Percentiles rank a stretch among this genome's conserved stretches.
phyloP scores from a whole-genome alignment of 768 basidiomycete genomes.

The Tylopilus sp. region DNA sequence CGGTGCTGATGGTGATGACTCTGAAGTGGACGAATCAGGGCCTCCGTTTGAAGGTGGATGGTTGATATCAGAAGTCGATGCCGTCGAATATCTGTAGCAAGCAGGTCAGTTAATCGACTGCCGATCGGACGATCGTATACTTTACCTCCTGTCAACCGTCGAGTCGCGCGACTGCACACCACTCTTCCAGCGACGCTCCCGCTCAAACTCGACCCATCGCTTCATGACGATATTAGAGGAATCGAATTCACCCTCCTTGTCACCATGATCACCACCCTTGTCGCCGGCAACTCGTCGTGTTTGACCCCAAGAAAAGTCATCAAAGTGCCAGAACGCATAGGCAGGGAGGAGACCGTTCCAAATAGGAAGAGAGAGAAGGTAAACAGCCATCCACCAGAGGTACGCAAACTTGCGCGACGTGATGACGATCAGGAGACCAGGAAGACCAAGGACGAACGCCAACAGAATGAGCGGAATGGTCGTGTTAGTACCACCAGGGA shows the following conservation, averaged over 20 bases:
- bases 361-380: slow-evolving; percentile 87
- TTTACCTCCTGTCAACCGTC: slow-evolving; percentile 64
- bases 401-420: slow-evolving; percentile 93
- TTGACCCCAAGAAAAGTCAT: slow-evolving; percentile 98
- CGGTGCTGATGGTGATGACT: slow-evolving; percentile 41
- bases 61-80: slow-evolving; percentile 75
- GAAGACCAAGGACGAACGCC: slow-evolving; percentile 92
- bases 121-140: slow-evolving; percentile 19
- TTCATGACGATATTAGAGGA: slow-evolving; percentile 98
- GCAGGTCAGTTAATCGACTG: slow-evolving; percentile 23
- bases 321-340: slow-evolving; percentile 99
- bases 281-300: slow-evolving; percentile 82
- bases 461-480: slow-evolving; percentile 91
- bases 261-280: slow-evolving; percentile 69
- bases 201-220: slow-evolving; percentile 97
- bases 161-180: slow-evolving; percentile 83
- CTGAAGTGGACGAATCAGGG: slow-evolving; percentile 58
- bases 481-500: slow-evolving; percentile 73
- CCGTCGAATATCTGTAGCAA: slow-evolving; percentile 67
- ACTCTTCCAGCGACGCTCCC: slow-evolving; percentile 90
- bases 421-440: slow-evolving; percentile 92
- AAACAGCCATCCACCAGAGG: slow-evolving; percentile 96
- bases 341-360: slow-evolving; percentile 97
- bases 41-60: slow-evolving; percentile 48
- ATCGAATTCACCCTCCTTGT: slow-evolving; percentile 98